Evolutionary conservation across 192 early-diverging fungal species (phyloP).

Genomic region (Coemansia sp.): DNA sequence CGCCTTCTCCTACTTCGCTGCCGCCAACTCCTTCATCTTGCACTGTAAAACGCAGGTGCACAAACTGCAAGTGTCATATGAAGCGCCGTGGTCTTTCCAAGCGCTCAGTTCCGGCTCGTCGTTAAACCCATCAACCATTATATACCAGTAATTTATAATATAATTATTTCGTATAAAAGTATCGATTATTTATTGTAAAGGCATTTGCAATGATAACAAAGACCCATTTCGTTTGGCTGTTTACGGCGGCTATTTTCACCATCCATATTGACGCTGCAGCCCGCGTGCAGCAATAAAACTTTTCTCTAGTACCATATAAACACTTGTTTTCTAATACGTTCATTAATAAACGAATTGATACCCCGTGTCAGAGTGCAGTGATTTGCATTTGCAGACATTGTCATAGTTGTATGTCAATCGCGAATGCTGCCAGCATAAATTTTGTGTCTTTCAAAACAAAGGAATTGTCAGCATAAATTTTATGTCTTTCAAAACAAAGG

Average conservation of each 20-base stretch:
- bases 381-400: neutral
- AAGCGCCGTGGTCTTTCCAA: conserved; percentile 4
- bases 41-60: neutral
- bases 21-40: conserved; percentile 2
- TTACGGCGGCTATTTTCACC: neutral
- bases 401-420: neutral
- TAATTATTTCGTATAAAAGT: neutral
- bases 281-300: neutral
- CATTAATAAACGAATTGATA: neutral
- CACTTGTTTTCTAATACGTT: neutral
- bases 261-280: neutral
- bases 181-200: neutral
- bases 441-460: neutral
- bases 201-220: neutral
- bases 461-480: neutral
- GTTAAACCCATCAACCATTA: neutral
- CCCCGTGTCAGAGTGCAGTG: neutral
- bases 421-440: neutral
- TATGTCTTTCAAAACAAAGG: neutral
- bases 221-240: neutral
- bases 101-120: neutral
- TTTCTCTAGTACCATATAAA: neutral
- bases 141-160: neutral
- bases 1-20: neutral
- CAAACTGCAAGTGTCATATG: conserved; percentile 14